Evolutionary conservation across 1,284 basidiomycete species (phyloP), one percentile per base, ranked within the genome.

Genomic region (Xerocomus minutiporus): DNA sequence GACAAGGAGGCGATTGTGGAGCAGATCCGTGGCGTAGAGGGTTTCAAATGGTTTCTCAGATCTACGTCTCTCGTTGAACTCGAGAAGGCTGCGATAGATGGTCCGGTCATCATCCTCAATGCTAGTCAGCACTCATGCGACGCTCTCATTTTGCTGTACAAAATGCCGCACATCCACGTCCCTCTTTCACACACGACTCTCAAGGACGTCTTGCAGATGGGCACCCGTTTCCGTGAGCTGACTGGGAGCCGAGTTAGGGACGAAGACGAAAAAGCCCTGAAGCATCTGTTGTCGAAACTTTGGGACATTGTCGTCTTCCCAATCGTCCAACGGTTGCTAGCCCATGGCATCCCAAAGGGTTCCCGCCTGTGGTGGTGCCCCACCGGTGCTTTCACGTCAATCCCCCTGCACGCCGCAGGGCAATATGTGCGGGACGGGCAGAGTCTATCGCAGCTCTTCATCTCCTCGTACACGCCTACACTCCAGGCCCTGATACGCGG

Each of bases 321-420:
- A 6, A 57, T 75, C n/a, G 51, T 68, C 13, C 55, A 61, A 26
- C 52, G 50, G 36, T 28, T 74, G 5, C 23, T 48, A 36, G 31
- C 51, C 4, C 44, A 43, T 25, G 46, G 17, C 17, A 20, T 56
- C 5, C 47, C 52, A 1, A 46, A 44, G 15, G 57, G 66, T 15
- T 66, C 71, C 1, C 68, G 70, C 9, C 61, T 78, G 15, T 77
- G 75, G 73, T 78, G 76, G 75, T 77, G 73, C 50, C 73, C 73
- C 2, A 72, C 71, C 0, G 66, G 66, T 1, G 40, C 48, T 5
- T 59, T 76, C 26, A 58, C 68, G 15, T 58, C 60, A 12, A 52
- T 77, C 12, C 76, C 76, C 1, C 54, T 77, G 1, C 75, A 77
- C 32, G 45, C 32, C 2, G 45, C 45, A 15, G 45, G 73, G 7